Conservation (phyloP, 371 early-diverging fungal genomes). For the Chytridium lagenaria region DNA sequence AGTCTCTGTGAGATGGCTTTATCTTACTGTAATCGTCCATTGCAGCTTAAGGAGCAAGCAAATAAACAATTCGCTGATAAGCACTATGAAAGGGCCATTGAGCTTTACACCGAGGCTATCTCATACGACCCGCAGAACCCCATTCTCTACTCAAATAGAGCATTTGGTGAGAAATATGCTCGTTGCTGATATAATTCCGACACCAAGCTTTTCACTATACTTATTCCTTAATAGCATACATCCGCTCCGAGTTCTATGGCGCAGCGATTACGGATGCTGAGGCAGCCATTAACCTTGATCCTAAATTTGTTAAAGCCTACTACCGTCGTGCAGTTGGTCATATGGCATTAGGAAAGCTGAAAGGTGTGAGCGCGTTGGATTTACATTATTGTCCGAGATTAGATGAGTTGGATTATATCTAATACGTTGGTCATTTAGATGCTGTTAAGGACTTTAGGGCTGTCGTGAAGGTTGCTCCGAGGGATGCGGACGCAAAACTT, state of each 20-base stretch:
- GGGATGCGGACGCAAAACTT: constrained; percentile 54
- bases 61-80: constrained; percentile 77
- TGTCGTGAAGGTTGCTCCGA: constrained; percentile 62
- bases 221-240: constrained; percentile 62
- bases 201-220: neutral
- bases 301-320: constrained; percentile 87
- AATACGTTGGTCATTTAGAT: too few relatives aligned
- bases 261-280: constrained; percentile 90
- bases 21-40: too few relatives aligned
- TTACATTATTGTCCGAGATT: neutral
- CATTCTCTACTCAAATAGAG: constrained; percentile 90
- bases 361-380: constrained; percentile 39
- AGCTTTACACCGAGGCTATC: constrained; percentile 84
- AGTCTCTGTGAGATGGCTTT: too few relatives aligned
- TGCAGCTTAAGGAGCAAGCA: constrained; percentile 73
- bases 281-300: constrained; percentile 82
- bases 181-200: neutral
- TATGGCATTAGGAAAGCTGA: constrained; percentile 81
- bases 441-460: constrained; percentile 82
- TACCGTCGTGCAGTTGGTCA: constrained; percentile 90
- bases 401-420: too few relatives aligned
- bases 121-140: constrained; percentile 80
- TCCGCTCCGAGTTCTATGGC: constrained; percentile 88
- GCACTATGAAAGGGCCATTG: constrained; percentile 82
- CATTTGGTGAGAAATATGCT: constrained; percentile 61